Conservation (phyloP, 2,329 filamentous ascomycete species). For the Lasiodiplodia hormozganensis region DNA sequence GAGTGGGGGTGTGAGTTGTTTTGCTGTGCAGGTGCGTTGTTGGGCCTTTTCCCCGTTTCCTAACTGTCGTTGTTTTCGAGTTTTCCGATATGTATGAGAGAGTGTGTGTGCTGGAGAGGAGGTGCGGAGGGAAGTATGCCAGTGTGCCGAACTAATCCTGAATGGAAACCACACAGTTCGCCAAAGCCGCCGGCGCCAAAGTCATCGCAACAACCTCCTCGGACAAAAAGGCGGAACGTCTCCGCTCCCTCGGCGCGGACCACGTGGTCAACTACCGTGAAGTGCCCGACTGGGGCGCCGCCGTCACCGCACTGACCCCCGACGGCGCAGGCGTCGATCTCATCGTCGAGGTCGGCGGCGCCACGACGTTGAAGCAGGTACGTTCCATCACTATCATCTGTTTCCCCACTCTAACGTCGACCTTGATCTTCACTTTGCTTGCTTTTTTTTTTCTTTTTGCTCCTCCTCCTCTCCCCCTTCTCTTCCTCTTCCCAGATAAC, state of each 20-base stretch:
- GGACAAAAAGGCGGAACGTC: slow-evolving; percentile 54
- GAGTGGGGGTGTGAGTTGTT: slow-evolving; percentile 72
- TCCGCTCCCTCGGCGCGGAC: slow-evolving; percentile 61
- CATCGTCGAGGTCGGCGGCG: slow-evolving; percentile 70
- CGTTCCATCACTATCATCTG: neutral
- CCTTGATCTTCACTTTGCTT: accelerated
- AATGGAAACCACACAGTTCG: slow-evolving; percentile 43
- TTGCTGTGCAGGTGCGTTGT: slow-evolving; percentile 62
- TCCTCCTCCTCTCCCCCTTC: neutral
- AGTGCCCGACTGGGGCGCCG: slow-evolving; percentile 61
- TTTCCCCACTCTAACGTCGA: too few species aligned
- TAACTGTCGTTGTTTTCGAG: neutral
- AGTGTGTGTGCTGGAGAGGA: too few species aligned
- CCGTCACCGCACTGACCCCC: slow-evolving; percentile 56
- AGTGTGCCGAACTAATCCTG: too few species aligned
- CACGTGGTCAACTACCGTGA: slow-evolving; percentile 65
- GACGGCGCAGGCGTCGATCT: slow-evolving; percentile 65
- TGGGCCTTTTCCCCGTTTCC: neutral
- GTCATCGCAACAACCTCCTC: slow-evolving; percentile 66
- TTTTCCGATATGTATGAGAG: too few species aligned
- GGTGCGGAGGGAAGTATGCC: too few species aligned
- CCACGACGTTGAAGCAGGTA: slow-evolving; percentile 58
- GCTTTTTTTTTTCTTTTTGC: too few species aligned
- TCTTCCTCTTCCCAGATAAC: neutral
- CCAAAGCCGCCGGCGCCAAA: slow-evolving; percentile 60